A percentile compares a stretch with the other conserved stretches of the same genome.
These are phyloP conservation scores for Neocucurbitaria cava DNA, from an alignment of 2,329 filamentous ascomycete genomes.

Conservation along the genomic window DNA sequence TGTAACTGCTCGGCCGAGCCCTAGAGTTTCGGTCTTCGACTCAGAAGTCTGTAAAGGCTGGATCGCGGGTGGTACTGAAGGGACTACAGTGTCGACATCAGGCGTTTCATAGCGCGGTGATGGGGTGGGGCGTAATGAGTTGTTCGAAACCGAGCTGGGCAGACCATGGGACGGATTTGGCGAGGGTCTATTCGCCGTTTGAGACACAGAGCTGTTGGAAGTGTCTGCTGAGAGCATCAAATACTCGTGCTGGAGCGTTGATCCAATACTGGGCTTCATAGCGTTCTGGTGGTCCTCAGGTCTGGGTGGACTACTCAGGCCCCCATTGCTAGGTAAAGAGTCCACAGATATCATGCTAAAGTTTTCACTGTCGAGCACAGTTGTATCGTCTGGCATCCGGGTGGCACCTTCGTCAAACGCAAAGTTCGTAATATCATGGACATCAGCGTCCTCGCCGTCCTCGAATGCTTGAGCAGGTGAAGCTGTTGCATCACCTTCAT, in stretches of 20 bases:
- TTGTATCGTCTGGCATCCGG: constrained; percentile 52
- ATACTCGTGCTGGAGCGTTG: constrained; percentile 20
- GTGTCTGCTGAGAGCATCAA: constrained; percentile 10
- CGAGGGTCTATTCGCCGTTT: constrained; percentile 7
- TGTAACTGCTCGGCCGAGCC: constrained; percentile 45
- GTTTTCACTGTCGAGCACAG: constrained; percentile 56
- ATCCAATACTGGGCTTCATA: constrained; percentile 8
- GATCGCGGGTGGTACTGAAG: constrained; percentile 40
- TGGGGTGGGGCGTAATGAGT: constrained; percentile 19
- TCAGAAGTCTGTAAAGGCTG: constrained; percentile 21
- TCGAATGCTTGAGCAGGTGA: constrained; percentile 11
- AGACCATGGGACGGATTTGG: constrained; percentile 8
- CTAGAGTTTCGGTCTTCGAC: constrained; percentile 38
- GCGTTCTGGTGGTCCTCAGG: constrained; percentile 9
- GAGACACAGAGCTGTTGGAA: neutral
- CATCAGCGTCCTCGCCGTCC: constrained; percentile 28
- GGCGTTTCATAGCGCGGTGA: constrained; percentile 38
- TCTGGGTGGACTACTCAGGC: constrained; percentile 35
- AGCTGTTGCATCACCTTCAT: neutral
- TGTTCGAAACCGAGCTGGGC: constrained; percentile 5
- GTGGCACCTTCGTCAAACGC: constrained; percentile 42
- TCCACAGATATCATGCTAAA: constrained; percentile 61
- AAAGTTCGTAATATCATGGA: constrained; percentile 29
- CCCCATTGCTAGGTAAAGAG: constrained; percentile 49
- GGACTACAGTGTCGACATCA: constrained; percentile 31